Conservation (phyloP, 345 rosid species). For the Conringia planisiliqua region DNA sequence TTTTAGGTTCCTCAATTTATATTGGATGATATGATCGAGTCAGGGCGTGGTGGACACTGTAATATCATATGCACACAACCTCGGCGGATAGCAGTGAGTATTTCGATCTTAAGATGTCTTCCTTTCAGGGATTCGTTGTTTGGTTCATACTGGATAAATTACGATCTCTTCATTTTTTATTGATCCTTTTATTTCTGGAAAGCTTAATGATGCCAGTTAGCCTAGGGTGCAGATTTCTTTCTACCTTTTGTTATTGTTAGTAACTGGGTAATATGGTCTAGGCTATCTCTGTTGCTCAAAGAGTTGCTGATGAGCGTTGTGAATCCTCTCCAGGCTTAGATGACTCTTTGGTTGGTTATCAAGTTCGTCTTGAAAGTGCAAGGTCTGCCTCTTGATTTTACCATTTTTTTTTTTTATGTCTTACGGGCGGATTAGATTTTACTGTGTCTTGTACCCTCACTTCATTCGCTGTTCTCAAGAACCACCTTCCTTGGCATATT, state of each 20-base stretch:
- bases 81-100: slow-evolving; percentile 80
- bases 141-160: background rate
- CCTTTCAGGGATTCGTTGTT: background rate
- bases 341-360: slow-evolving; percentile 93
- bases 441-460: background rate
- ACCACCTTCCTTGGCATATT: slow-evolving; percentile 1
- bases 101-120: slow-evolving; percentile 11
- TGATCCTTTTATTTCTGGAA: background rate
- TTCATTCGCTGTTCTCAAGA: background rate
- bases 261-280: slow-evolving; percentile 36
- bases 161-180: background rate
- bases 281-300: slow-evolving; percentile 98
- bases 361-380: slow-evolving; percentile 95
- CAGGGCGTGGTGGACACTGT: slow-evolving; percentile 72
- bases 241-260: background rate
- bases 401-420: background rate
- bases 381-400: slow-evolving; percentile 44
- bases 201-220: background rate
- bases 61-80: slow-evolving; percentile 96
- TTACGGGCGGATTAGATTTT: background rate
- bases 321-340: slow-evolving; percentile 78
- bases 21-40: slow-evolving; percentile 89
- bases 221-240: background rate
- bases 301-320: slow-evolving; percentile 93
- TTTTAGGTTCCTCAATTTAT: slow-evolving; percentile 90